phyloP scores from a whole-genome alignment of 495 filamentous ascomycete species.

The Xylaria acuta region DNA sequence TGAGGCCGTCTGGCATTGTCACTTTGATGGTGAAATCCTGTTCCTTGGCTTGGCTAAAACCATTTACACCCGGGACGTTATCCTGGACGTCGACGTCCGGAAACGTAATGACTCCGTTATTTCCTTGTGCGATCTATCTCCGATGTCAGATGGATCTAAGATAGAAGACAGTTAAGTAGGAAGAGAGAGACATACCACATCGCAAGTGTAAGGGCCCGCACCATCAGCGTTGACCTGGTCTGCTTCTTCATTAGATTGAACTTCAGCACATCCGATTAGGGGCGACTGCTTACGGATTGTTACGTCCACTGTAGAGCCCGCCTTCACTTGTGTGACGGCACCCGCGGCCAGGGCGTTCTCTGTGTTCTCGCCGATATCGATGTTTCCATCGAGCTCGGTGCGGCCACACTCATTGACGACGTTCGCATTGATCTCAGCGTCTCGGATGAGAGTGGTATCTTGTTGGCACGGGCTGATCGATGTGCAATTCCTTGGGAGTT shows the following conservation, averaged over 20 bases:
- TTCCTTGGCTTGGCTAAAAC: slow-evolving; percentile 53
- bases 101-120: slow-evolving; percentile 51
- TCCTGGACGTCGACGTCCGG: slow-evolving; percentile 50
- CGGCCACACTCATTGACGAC: slow-evolving; percentile 58
- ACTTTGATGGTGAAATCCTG: slow-evolving; percentile 54
- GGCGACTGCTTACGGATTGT: slow-evolving; percentile 43
- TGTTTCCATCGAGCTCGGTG: slow-evolving; percentile 58
- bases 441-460: slow-evolving; percentile 60
- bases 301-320: slow-evolving; percentile 46
- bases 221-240: slow-evolving; percentile 64
- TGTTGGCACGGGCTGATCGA: slow-evolving; percentile 60
- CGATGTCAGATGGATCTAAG: neutral
- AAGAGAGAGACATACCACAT: slow-evolving; percentile 37
- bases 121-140: slow-evolving; percentile 37
- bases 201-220: slow-evolving; percentile 60
- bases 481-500: slow-evolving; percentile 56
- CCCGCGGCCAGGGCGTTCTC: slow-evolving; percentile 53
- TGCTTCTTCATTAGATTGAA: slow-evolving; percentile 20
- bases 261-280: neutral
- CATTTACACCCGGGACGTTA: slow-evolving; percentile 56
- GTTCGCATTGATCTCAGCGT: slow-evolving; percentile 54
- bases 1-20: slow-evolving; percentile 48
- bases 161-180: neutral
- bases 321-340: slow-evolving; percentile 52
- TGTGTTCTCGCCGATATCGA: slow-evolving; percentile 61